Conservation (phyloP, 2,329 filamentous ascomycete species). For the Aureobasidium sp. region DNA sequence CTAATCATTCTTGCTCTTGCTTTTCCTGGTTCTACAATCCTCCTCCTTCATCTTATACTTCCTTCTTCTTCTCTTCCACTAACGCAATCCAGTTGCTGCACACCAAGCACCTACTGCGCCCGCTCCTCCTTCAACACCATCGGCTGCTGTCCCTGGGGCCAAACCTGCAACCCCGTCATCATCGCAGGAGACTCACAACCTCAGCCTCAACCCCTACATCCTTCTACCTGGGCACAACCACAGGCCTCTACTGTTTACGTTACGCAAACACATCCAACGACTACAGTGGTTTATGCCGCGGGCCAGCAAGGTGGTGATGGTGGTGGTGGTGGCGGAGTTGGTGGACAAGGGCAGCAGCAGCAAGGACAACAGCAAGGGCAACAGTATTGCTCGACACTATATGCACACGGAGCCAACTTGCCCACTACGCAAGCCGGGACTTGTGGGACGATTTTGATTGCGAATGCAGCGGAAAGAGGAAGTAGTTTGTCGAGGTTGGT, state of each 20-base stretch:
- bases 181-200: slow-evolving; percentile 16
- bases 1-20: no score
- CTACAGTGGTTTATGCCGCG: slow-evolving; percentile 19
- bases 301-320: not conserved
- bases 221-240: slow-evolving; percentile 19
- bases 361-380: not conserved
- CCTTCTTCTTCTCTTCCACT: not conserved
- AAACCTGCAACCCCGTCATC: slow-evolving; percentile 24
- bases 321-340: no score
- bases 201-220: slow-evolving; percentile 7
- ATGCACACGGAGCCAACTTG: slow-evolving; percentile 27
- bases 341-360: no score
- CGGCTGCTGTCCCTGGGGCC: slow-evolving; percentile 29
- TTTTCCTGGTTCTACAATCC: not conserved
- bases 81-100: slow-evolving; percentile 26
- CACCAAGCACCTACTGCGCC: slow-evolving; percentile 26
- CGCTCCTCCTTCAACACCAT: slow-evolving; percentile 26
- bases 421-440: slow-evolving; percentile 27
- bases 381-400: slow-evolving; percentile 29
- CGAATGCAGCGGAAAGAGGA: slow-evolving; percentile 12
- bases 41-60: not conserved
- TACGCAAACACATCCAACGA: slow-evolving; percentile 12
- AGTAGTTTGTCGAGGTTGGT: no score
- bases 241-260: slow-evolving; percentile 19
- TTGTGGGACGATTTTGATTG: slow-evolving; percentile 32